Evolutionary conservation across 805 yeast species (phyloP).

Genomic region (Phaffomyces opuntiae): DNA sequence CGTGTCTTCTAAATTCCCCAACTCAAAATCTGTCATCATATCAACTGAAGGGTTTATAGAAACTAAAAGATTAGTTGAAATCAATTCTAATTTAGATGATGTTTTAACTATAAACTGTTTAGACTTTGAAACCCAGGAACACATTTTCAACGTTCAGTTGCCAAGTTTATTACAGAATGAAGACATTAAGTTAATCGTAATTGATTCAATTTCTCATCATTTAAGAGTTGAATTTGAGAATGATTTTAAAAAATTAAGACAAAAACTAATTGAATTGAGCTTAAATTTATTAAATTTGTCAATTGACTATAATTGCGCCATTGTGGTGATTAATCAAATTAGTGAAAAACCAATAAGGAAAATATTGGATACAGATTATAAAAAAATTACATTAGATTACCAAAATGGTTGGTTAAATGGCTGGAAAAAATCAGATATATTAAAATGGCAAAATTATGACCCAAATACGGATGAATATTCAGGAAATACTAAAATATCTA

Average conservation of each 20-base stretch:
- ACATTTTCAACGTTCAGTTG: slow-evolving; percentile 60
- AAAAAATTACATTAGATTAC: slow-evolving; percentile 40
- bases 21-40: slow-evolving; percentile 54
- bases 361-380: slow-evolving; percentile 17
- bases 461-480: slow-evolving; percentile 14
- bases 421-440: slow-evolving; percentile 49
- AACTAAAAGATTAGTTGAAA: slow-evolving; percentile 53
- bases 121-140: slow-evolving; percentile 69
- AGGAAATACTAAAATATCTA: slow-evolving; percentile 35
- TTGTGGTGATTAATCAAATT: slow-evolving; percentile 76
- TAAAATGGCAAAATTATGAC: slow-evolving; percentile 22
- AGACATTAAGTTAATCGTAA: slow-evolving; percentile 47
- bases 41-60: slow-evolving; percentile 74
- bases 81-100: slow-evolving; percentile 31
- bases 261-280: slow-evolving; percentile 36
- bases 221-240: slow-evolving; percentile 53
- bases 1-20: slow-evolving; percentile 44
- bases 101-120: slow-evolving; percentile 52
- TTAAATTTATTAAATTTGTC: slow-evolving; percentile 45
- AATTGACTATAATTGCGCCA: slow-evolving; percentile 40
- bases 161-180: slow-evolving; percentile 43
- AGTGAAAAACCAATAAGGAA: slow-evolving; percentile 44
- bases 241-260: slow-evolving; percentile 32
- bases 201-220: slow-evolving; percentile 84
- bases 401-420: slow-evolving; percentile 73